Evolutionary conservation across 169 alveolate species (phyloP).

Genomic region (Cryptosporidium ubiquitum): DNA sequence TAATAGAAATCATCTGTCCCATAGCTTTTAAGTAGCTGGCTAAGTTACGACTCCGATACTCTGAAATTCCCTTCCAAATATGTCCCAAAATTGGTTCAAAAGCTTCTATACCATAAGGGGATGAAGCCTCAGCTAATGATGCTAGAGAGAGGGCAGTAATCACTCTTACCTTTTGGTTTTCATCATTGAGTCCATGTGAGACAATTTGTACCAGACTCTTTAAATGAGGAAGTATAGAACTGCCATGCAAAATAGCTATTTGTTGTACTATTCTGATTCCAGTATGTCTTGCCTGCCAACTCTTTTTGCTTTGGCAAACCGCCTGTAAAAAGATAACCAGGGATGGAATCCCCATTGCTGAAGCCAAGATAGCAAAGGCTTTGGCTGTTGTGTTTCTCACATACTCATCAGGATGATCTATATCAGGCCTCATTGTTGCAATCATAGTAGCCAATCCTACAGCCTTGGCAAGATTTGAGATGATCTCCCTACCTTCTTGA

Average conservation of each 20-base stretch:
- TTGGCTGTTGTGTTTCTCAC: constrained; percentile 97
- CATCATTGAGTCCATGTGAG: constrained; percentile 96
- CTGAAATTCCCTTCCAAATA: constrained; percentile 98
- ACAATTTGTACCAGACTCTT: constrained; percentile 96
- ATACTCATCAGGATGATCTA: constrained; percentile 99
- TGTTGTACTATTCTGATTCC: constrained; percentile 99
- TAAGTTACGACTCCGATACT: constrained; percentile 95
- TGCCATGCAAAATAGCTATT: constrained; percentile 97
- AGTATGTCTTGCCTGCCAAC: constrained; percentile 99
- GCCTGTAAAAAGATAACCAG: constrained; percentile 97
- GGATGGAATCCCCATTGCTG: constrained; percentile 98
- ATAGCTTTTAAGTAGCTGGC: constrained; percentile 99
- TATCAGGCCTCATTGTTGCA: constrained; percentile 99
- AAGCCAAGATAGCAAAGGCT: constrained; percentile 99
- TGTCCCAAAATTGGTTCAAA: constrained; percentile 97
- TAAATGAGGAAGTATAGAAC: constrained; percentile 98
- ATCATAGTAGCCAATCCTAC: constrained; percentile 99
- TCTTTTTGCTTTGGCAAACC: constrained; percentile 95
- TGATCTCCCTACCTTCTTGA: constrained; percentile 98
- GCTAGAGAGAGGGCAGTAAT: constrained; percentile 99
- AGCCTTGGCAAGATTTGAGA: constrained; percentile 95
- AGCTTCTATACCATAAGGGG: constrained; percentile 99
- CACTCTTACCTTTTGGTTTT: constrained; percentile 94
- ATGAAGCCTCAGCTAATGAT: constrained; percentile 99
- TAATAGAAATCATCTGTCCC: constrained; percentile 96